These are phyloP conservation scores for Capsicum pubescens DNA, from an alignment of 257 asterid genomes.

Conservation along the genomic window DNA sequence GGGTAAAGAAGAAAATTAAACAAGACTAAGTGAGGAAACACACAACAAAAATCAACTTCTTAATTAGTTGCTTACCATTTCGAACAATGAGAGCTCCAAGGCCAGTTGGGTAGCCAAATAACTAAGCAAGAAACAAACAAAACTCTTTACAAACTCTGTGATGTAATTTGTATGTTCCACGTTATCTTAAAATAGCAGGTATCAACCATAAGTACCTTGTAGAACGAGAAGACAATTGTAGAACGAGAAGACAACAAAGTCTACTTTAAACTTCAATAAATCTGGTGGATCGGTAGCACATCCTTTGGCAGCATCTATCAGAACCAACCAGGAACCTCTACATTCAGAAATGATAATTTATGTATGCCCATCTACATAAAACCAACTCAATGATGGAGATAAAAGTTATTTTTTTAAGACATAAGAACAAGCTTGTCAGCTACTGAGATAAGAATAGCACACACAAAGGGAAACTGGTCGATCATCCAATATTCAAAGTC, in stretches of 20 bases:
- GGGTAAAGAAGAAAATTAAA: background rate
- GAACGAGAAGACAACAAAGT: conserved; percentile 87
- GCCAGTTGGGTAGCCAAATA: conserved; percentile 97
- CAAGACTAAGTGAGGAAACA: conserved; percentile 23
- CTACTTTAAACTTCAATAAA: conserved; percentile 80
- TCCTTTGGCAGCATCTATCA: conserved; percentile 98
- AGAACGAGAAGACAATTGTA: conserved; percentile 44
- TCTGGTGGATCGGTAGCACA: conserved; percentile 81
- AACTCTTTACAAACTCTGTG: conserved; percentile 3
- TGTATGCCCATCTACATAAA: background rate
- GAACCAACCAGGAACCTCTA: conserved; percentile 85
- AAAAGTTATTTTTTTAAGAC: background rate
- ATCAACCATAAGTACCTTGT: conserved; percentile 49
- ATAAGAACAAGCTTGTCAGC: conserved; percentile 10
- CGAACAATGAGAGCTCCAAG: conserved; percentile 92
- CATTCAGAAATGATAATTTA: conserved; percentile 22
- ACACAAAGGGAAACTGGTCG: background rate
- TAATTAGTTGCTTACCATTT: conserved; percentile 60
- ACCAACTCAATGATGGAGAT: conserved; percentile 24
- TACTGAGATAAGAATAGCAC: background rate
- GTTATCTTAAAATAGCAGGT: background rate
- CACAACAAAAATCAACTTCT: background rate
- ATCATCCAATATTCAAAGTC: background rate
- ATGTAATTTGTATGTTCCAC: background rate
- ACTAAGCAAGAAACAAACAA: conserved; percentile 47